Evolutionary conservation across 2,329 filamentous ascomycete genomes (phyloP).

Genomic region (Setomelanomma holmii): DNA sequence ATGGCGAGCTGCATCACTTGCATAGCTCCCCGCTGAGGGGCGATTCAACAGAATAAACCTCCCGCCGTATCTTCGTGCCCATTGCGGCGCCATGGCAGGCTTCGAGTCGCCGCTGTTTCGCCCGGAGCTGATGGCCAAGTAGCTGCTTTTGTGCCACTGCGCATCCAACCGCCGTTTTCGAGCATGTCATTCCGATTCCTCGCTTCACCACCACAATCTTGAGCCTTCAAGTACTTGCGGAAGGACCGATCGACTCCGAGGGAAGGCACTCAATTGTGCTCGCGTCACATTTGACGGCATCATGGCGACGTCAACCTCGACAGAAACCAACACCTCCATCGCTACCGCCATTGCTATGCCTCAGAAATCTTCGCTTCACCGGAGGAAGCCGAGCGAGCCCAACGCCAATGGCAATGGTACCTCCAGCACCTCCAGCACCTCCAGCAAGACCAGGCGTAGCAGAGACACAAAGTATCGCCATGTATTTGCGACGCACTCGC

Average conservation of each 20-base stretch:
- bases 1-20: conserved; percentile 1
- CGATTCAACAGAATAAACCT: conserved; percentile 26
- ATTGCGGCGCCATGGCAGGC: conserved; percentile 19
- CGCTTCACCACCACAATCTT: conserved; percentile 6
- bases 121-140: conserved; percentile 23
- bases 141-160: conserved; percentile 21
- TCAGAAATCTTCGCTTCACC: conserved; percentile 24
- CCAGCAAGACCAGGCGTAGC: conserved; percentile 23
- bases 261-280: conserved; percentile 7
- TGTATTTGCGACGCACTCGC: conserved; percentile 83
- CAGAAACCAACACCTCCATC: conserved; percentile 4
- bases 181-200: conserved; percentile 15
- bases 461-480: conserved; percentile 78
- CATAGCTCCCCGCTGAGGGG: conserved; percentile 23
- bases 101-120: conserved; percentile 8
- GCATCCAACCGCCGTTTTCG: conserved; percentile 16
- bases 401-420: conserved; percentile 9
- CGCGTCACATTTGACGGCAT: not conserved
- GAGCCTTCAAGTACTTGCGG: conserved; percentile 1
- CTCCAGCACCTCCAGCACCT: conserved; percentile 20
- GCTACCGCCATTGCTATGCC: conserved; percentile 30
- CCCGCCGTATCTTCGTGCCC: conserved; percentile 16
- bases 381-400: conserved; percentile 27
- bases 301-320: conserved; percentile 44
- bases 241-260: conserved; percentile 11